Percentiles rank a stretch among this genome's conserved stretches.
phyloP scores from a whole-genome alignment of 495 filamentous ascomycete genomes.

The Penicillium steckii region DNA sequence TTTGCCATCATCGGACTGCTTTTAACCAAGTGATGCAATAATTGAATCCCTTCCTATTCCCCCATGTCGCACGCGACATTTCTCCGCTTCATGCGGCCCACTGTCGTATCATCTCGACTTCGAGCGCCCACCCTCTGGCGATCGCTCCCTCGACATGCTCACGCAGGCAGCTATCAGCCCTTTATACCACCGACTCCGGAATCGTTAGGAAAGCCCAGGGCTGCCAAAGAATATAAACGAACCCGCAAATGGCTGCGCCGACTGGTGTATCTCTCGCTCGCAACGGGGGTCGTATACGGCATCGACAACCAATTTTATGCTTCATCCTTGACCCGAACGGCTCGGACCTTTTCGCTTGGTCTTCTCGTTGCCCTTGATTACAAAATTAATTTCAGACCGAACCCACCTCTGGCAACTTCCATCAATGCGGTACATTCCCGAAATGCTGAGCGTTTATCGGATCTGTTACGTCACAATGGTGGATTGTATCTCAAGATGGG shows the following conservation, averaged over 20 bases:
- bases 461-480: slow-evolving; percentile 80
- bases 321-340: slow-evolving; percentile 72
- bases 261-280: slow-evolving; percentile 59
- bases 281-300: slow-evolving; percentile 59
- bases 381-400: slow-evolving; percentile 88
- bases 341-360: slow-evolving; percentile 75
- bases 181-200: slow-evolving; percentile 77
- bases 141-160: slow-evolving; percentile 18
- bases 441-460: slow-evolving; percentile 76
- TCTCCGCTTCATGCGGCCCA: slow-evolving; percentile 26
- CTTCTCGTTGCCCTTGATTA: slow-evolving; percentile 87
- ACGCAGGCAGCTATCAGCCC: slow-evolving; percentile 56
- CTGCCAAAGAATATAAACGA: slow-evolving; percentile 62
- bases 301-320: slow-evolving; percentile 75
- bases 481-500: slow-evolving; percentile 97
- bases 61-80: slow-evolving; percentile 30
- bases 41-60: slow-evolving; percentile 6
- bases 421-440: slow-evolving; percentile 74
- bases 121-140: slow-evolving; percentile 11
- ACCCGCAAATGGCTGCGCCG: slow-evolving; percentile 74
- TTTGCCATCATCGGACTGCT: background rate
- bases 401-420: slow-evolving; percentile 65
- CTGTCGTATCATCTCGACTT: slow-evolving; percentile 7
- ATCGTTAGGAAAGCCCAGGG: slow-evolving; percentile 71
- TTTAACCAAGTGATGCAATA: background rate